Conservation (phyloP, 2,329 filamentous ascomycete species). For the Emergomyces orientalis region DNA sequence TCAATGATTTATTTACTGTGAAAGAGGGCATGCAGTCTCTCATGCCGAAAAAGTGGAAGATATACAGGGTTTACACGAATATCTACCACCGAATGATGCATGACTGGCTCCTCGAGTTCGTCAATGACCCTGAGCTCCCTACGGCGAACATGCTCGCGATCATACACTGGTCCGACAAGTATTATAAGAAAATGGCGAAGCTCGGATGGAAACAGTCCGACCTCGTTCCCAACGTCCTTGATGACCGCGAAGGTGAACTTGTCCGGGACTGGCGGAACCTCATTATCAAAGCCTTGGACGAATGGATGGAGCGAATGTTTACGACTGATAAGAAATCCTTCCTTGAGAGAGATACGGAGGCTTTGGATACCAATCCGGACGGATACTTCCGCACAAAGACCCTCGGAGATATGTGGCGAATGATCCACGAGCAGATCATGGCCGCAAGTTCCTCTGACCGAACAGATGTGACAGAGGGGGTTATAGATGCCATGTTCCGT, state of each 20-base stretch:
- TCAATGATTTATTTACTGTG: constrained; percentile 93
- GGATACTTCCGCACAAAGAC: constrained; percentile 89
- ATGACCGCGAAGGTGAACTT: constrained; percentile 80
- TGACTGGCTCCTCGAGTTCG: constrained; percentile 73
- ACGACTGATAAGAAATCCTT: constrained; percentile 74
- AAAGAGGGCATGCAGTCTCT: constrained; percentile 84
- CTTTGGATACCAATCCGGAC: constrained; percentile 78
- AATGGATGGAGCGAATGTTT: constrained; percentile 95
- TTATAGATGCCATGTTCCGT: constrained; percentile 91
- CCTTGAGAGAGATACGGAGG: constrained; percentile 64
- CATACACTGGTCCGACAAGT: constrained; percentile 89
- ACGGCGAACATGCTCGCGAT: constrained; percentile 84
- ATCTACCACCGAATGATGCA: constrained; percentile 96
- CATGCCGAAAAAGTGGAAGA: constrained; percentile 95
- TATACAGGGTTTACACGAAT: constrained; percentile 77
- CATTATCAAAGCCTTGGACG: constrained; percentile 89
- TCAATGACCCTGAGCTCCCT: constrained; percentile 75
- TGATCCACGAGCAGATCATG: constrained; percentile 86
- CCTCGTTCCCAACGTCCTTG: constrained; percentile 77
- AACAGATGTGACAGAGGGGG: constrained; percentile 84
- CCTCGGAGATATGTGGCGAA: constrained; percentile 89
- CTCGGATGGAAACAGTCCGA: constrained; percentile 69
- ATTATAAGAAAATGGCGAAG: constrained; percentile 91
- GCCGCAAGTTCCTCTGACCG: constrained; percentile 78
- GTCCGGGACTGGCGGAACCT: constrained; percentile 89